phyloP scores from a whole-genome alignment of 1,284 basidiomycete genomes.

The Pseudozyma thailandica region DNA sequence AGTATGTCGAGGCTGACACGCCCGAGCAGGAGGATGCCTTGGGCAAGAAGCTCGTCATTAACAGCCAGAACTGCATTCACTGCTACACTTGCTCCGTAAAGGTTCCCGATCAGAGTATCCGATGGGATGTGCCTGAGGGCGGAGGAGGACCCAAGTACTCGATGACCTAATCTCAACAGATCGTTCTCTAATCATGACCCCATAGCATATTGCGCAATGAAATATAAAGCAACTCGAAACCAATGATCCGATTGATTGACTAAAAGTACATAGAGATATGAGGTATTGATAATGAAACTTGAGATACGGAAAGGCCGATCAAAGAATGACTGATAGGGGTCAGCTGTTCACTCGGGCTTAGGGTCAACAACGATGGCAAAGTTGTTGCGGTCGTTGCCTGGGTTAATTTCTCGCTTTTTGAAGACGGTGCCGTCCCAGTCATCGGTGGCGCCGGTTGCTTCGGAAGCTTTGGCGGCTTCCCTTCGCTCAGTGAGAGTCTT shows the following conservation, averaged over 20 bases:
- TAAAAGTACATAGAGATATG: conserved; percentile 24
- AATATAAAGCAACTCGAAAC: background rate
- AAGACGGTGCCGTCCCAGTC: conserved; percentile 66
- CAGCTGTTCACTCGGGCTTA: conserved; percentile 13
- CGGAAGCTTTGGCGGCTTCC: conserved; percentile 12
- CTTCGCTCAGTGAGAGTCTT: conserved; percentile 19
- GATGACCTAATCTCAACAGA: conserved; percentile 41
- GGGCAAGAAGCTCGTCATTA: conserved; percentile 93
- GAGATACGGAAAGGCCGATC: too few species aligned
- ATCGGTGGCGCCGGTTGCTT: conserved; percentile 13
- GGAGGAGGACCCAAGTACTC: conserved; percentile 67
- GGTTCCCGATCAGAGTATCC: conserved; percentile 65
- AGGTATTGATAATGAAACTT: too few species aligned
- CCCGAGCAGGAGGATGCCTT: conserved; percentile 72
- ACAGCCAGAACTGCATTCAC: conserved; percentile 77
- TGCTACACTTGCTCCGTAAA: conserved; percentile 67
- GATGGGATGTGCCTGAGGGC: conserved; percentile 65
- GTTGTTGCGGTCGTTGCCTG: conserved; percentile 68
- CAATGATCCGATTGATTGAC: background rate
- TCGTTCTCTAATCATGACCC: background rate
- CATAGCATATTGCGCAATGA: conserved; percentile 11
- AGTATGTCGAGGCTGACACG: conserved; percentile 81
- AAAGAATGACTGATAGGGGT: background rate
- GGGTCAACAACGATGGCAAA: conserved; percentile 64
- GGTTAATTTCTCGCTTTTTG: conserved; percentile 65